Evolutionary conservation across 2,329 filamentous ascomycete genomes (phyloP), one percentile per base, ranked within the genome.

Genomic region (Zalaria obscura): DNA sequence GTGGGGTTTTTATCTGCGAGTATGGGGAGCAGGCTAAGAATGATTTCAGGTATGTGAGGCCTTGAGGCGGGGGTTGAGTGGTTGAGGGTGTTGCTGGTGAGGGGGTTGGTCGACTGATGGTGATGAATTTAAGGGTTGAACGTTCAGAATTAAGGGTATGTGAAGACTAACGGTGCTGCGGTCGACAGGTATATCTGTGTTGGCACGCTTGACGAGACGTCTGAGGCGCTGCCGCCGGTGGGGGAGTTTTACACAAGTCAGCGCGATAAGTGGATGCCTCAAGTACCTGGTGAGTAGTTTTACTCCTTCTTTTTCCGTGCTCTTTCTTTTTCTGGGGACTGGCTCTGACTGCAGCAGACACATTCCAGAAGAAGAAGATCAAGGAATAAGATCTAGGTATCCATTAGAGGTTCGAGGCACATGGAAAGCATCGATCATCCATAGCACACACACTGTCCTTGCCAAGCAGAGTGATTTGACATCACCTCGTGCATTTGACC

Each of bases 201-300:
- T 1, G 55, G 55, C 1, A 50, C 45, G 3, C 42, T 58, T 4
- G 55, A 55, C 38, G 50, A 55, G 18, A 11, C 8, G 18, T 45
- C 50, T 1, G 43, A 49, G 7, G 47, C 47, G 5, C 45, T 58
- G 18, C 51, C 52, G 29, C 55, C 54, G 5, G 55, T 77, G 54
- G 83, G 83, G 5, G 76, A 82, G 45, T 87, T 89, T 60, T 93
- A 78, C 59, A 93, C 83, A 58, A 80, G 31, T 6, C 35, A 40
- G 7, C 29, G 29, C n/a, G 29, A 7, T n/a, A 32, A n/a, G 7
- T 32, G 29, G 29, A 32, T 32, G 29, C 29, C 29, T 7, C 7
- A 32, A n/a, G n/a, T 32, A 7, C 29, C 29, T 7, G 29, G 29
- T 32, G n/a, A 32, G 29, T 32, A n/a, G 29, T 7, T 32, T 7